Conservation (phyloP, 768 basidiomycete genomes). For the Kwoniella newhampshirensis region DNA sequence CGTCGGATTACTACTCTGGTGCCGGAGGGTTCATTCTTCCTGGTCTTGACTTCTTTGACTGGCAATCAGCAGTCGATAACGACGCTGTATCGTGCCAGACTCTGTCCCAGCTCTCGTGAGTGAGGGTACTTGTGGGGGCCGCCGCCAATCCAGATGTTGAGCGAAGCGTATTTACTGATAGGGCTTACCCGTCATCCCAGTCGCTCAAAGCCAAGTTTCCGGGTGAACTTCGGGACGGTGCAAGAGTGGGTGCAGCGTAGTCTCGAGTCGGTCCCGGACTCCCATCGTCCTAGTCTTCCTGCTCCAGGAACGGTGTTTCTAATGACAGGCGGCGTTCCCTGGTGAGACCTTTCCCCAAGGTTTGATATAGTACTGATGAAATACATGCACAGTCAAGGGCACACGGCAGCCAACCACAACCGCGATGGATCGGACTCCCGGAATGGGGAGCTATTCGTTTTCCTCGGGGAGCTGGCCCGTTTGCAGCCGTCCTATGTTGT, state of each 20-base stretch:
- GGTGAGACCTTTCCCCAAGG: conserved; percentile 17
- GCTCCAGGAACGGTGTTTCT: conserved; percentile 13
- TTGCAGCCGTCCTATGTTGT: conserved; percentile 26
- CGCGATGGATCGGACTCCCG: conserved; percentile 13
- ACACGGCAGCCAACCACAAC: conserved; percentile 30
- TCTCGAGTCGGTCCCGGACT: too few species aligned
- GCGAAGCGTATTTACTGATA: not conserved
- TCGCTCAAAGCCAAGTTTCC: not conserved
- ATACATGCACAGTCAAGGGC: conserved; percentile 28
- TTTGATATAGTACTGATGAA: not conserved
- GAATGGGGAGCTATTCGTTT: conserved; percentile 25
- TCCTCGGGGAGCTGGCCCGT: conserved; percentile 21
- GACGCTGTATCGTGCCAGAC: conserved; percentile 22
- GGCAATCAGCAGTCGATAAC: conserved; percentile 16
- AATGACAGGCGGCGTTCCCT: conserved; percentile 28
- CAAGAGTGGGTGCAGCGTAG: not conserved
- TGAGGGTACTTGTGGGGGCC: not conserved
- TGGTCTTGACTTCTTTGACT: conserved; percentile 18
- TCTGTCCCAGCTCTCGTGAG: conserved; percentile 10
- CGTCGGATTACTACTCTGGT: conserved; percentile 34
- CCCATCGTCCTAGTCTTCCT: not conserved
- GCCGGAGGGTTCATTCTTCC: conserved; percentile 28
- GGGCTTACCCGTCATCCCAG: not conserved
- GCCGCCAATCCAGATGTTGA: not conserved
- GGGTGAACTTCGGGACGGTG: not conserved